Evolutionary conservation across 75 land plant genomes (phyloP).

Genomic region (Sequoia sempervirens): DNA sequence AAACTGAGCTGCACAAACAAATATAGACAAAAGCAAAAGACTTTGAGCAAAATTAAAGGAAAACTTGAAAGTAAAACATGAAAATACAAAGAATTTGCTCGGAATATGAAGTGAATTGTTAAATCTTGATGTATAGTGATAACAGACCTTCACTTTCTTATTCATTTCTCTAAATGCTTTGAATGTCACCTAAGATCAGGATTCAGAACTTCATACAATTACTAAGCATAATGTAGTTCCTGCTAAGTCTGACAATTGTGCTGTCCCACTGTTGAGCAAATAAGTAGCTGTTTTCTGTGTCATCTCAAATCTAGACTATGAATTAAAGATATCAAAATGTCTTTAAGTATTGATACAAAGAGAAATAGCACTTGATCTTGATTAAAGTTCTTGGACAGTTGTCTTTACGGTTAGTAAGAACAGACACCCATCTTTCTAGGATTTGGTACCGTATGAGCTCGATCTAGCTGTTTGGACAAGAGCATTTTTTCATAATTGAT

Average conservation of each 20-base stretch:
- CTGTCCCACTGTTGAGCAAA: neutral
- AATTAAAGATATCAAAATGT: neutral
- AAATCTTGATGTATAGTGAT: neutral
- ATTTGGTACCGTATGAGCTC: neutral
- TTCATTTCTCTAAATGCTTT: neutral
- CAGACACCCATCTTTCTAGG: neutral
- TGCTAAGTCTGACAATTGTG: neutral
- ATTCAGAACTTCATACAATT: neutral
- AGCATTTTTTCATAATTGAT: neutral
- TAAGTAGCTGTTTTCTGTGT: neutral
- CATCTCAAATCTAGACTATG: neutral
- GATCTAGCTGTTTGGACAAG: neutral
- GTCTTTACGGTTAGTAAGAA: neutral
- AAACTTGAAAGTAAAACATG: neutral
- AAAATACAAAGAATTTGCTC: neutral
- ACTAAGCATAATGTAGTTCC: neutral
- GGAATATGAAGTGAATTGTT: neutral
- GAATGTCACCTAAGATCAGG: neutral
- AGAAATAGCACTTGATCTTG: neutral
- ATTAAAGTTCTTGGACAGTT: neutral
- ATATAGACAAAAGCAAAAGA: neutral
- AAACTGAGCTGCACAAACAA: neutral
- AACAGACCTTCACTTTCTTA: neutral
- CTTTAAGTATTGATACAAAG: neutral
- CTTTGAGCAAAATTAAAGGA: too few species aligned